These are phyloP conservation scores for Saccharomyces hybrid DNA, from an alignment of 1,139 yeast species.

Conservation along the genomic window DNA sequence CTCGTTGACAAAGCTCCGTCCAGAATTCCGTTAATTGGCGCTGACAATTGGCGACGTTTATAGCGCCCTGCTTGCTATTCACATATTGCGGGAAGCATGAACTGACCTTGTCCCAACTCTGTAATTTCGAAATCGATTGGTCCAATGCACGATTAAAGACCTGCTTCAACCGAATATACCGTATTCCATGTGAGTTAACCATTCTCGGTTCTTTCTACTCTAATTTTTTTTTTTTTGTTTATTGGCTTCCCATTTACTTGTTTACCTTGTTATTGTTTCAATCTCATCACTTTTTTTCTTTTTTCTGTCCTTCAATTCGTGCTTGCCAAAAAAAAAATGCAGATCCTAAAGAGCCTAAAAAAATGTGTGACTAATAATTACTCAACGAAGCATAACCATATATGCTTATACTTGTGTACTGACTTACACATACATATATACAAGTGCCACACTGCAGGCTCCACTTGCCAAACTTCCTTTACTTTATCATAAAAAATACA, in stretches of 20 bases:
- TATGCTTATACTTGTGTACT: not conserved
- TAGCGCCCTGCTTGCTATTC: constrained; percentile 42
- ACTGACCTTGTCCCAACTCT: constrained; percentile 52
- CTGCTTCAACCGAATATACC: constrained; percentile 48
- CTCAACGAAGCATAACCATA: not conserved
- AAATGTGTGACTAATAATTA: not conserved
- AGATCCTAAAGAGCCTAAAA: not conserved
- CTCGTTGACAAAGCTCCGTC: constrained; percentile 49
- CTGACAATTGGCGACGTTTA: constrained; percentile 50
- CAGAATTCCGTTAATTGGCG: constrained; percentile 57
- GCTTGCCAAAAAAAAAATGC: not conserved
- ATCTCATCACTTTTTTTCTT: not conserved
- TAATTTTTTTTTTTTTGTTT: constrained; percentile 1
- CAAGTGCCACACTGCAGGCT: not conserved
- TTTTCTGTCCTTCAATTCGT: not conserved
- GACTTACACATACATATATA: not conserved
- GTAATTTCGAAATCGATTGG: constrained; percentile 52
- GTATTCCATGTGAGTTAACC: constrained; percentile 28
- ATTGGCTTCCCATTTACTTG: not conserved
- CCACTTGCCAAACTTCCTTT: not conserved
- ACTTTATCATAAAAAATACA: not conserved
- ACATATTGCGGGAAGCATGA: constrained; percentile 63
- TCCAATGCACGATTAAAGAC: constrained; percentile 62
- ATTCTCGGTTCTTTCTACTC: constrained; percentile 1
- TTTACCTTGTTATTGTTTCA: not conserved